Evolutionary conservation across 768 basidiomycete genomes (phyloP).

Genomic region (Phlegmacium glaucopus): DNA sequence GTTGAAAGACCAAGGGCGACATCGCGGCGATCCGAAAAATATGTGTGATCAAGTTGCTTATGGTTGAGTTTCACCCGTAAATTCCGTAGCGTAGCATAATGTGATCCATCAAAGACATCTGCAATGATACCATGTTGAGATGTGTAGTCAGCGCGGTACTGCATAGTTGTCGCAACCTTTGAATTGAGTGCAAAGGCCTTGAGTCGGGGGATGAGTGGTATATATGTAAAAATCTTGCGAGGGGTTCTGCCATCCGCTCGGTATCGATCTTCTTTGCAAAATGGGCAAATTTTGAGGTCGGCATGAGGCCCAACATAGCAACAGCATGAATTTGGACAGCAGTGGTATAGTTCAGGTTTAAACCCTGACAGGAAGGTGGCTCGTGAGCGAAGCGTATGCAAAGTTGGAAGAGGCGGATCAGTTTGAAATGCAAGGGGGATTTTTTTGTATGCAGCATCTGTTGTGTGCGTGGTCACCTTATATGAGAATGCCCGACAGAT

Average conservation of each 20-base stretch:
- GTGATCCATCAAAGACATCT: slow-evolving; percentile 34
- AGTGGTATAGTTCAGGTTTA: slow-evolving; percentile 22
- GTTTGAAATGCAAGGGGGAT: slow-evolving; percentile 9
- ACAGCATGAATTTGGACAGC: slow-evolving; percentile 18
- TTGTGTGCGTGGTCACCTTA: slow-evolving; percentile 14
- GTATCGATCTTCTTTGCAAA: slow-evolving; percentile 22
- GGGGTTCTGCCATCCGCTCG: slow-evolving; percentile 17
- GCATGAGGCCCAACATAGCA: slow-evolving; percentile 18
- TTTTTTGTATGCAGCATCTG: slow-evolving; percentile 12
- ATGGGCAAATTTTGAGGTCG: slow-evolving; percentile 22
- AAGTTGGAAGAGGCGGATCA: slow-evolving; percentile 14
- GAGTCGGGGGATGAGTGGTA: slow-evolving; percentile 28
- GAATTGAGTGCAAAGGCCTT: slow-evolving; percentile 17
- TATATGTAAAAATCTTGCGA: slow-evolving; percentile 28
- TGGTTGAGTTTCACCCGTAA: slow-evolving; percentile 19
- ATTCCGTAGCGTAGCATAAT: slow-evolving; percentile 23
- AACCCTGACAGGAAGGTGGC: slow-evolving; percentile 26
- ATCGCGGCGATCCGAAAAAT: slow-evolving; percentile 36
- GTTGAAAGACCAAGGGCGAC: slow-evolving; percentile 39
- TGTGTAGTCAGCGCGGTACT: slow-evolving; percentile 22
- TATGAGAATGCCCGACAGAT: slow-evolving; percentile 18
- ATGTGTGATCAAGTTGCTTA: slow-evolving; percentile 16
- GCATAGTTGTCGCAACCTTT: slow-evolving; percentile 15
- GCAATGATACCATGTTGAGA: slow-evolving; percentile 15
- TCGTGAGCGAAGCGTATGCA: slow-evolving; percentile 5